Evolutionary conservation across 257 asterid genomes (phyloP).

Genomic region (Nicotiana knightiana): DNA sequence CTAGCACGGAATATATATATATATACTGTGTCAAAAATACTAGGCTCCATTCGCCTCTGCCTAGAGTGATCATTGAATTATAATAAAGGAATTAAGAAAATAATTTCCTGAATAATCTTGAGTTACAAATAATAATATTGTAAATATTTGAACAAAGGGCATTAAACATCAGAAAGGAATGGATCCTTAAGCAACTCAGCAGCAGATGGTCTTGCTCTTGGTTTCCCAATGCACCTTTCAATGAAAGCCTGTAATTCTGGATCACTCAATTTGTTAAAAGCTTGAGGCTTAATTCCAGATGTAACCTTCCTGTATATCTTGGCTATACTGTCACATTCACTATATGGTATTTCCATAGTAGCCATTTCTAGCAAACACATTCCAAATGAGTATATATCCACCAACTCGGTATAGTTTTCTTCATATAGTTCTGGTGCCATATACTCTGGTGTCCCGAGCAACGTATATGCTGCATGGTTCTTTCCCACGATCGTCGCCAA

Average conservation of each 20-base stretch:
- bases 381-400: constrained; percentile 28
- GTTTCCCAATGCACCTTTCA: constrained; percentile 22
- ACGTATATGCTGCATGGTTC: constrained; percentile 27
- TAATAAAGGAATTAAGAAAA: no score
- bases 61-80: no score
- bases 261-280: constrained; percentile 22
- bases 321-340: constrained; percentile 27
- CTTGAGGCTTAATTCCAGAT: constrained; percentile 24
- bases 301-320: constrained; percentile 27
- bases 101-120: not conserved
- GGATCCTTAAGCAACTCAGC: constrained; percentile 22
- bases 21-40: no score
- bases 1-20: no score
- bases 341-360: constrained; percentile 27
- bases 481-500: constrained; percentile 29
- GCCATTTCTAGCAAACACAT: constrained; percentile 31
- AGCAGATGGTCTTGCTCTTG: constrained; percentile 28
- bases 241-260: constrained; percentile 22
- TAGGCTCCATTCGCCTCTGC: no score
- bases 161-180: constrained; percentile 14
- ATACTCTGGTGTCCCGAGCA: constrained; percentile 27
- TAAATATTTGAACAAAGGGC: not conserved
- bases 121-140: not conserved
- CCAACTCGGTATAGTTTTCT: constrained; percentile 27
- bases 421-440: constrained; percentile 33